phyloP scores from a whole-genome alignment of 257 asterid species.

The Parsonsia alboflavescens region DNA sequence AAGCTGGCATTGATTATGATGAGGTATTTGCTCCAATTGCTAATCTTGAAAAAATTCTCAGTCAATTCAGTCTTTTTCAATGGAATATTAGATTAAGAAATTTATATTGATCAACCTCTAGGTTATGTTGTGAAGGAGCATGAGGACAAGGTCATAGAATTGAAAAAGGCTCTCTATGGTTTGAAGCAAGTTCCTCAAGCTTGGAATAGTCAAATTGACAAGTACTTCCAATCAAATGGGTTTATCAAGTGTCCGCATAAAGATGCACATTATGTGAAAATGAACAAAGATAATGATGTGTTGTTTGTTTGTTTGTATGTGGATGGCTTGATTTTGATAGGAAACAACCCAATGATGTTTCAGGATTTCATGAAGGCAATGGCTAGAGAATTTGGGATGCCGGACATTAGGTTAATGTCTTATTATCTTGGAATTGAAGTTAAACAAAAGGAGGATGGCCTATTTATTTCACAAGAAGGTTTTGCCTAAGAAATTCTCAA shows the following conservation, averaged over 20 bases:
- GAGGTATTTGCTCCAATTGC: conserved; percentile 1
- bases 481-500: neutral
- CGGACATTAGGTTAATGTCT: neutral
- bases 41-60: too few species aligned
- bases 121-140: neutral
- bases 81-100: neutral
- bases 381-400: neutral
- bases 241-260: neutral
- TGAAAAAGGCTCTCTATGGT: neutral
- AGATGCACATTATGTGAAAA: neutral
- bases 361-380: neutral
- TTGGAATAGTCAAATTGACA: neutral
- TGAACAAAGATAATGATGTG: too few species aligned
- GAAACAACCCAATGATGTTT: neutral
- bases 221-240: neutral
- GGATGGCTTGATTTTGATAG: neutral
- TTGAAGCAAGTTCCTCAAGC: neutral
- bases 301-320: neutral
- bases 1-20: neutral
- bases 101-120: neutral
- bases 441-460: neutral
- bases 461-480: neutral
- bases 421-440: too few species aligned
- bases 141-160: neutral
- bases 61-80: neutral